A percentile compares a stretch with the other conserved stretches of the same genome.
Evolutionary conservation across 2,329 filamentous ascomycete genomes (phyloP).

Genomic region (Fusarium albidum): DNA sequence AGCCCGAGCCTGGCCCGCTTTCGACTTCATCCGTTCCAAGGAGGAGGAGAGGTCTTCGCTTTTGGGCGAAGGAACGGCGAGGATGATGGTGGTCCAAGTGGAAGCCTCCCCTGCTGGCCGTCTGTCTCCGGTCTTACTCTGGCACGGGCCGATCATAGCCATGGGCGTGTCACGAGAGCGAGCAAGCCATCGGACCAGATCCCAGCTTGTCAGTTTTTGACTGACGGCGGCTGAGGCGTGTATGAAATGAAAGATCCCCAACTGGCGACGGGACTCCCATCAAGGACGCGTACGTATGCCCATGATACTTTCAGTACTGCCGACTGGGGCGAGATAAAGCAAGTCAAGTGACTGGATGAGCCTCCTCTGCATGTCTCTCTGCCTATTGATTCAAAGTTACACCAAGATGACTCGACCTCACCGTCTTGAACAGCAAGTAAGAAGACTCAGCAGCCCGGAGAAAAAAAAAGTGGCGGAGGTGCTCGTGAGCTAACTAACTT

Average conservation of each 20-base stretch:
- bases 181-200: constrained; percentile 5
- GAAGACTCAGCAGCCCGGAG: neutral
- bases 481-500: constrained; percentile 20
- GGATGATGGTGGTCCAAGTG: constrained; percentile 12
- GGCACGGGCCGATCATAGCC: constrained; percentile 30
- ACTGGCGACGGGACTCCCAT: no score
- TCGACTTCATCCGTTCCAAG: constrained; percentile 29
- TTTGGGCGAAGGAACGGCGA: no score
- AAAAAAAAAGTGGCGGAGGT: constrained; percentile 21
- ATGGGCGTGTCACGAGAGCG: constrained; percentile 18
- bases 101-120: constrained; percentile 8
- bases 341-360: constrained; percentile 26
- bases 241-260: neutral
- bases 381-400: constrained; percentile 18
- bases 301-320: no score
- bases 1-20: constrained; percentile 25
- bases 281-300: no score
- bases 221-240: constrained; percentile 20
- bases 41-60: constrained; percentile 32
- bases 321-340: neutral
- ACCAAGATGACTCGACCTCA: constrained; percentile 29
- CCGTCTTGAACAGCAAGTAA: constrained; percentile 9
- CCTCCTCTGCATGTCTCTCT: constrained; percentile 22
- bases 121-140: constrained; percentile 20
- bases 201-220: constrained; percentile 2